Evolutionary conservation across 495 filamentous ascomycete species (phyloP).

Genomic region (Bathelium albidoporum): DNA sequence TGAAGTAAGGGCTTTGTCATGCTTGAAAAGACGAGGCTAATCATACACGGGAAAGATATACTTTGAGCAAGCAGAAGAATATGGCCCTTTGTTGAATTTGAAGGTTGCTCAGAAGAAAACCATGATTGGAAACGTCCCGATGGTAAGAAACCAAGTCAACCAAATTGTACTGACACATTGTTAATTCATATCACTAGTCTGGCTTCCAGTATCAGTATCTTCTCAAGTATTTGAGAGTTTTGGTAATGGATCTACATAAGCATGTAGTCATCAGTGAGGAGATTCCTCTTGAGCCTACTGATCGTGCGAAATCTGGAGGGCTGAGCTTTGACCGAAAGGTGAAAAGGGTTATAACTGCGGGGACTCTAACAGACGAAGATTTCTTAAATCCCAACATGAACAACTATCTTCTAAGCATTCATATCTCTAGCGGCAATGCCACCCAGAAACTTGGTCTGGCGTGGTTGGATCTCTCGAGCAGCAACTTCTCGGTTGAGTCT

Average conservation of each 20-base stretch:
- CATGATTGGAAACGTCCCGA: slow-evolving; percentile 61
- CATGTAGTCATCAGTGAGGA: slow-evolving; percentile 94
- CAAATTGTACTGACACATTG: not conserved
- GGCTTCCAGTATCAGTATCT: slow-evolving; percentile 91
- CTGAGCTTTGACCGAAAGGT: slow-evolving; percentile 76
- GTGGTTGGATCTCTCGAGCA: slow-evolving; percentile 92
- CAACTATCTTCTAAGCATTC: slow-evolving; percentile 77
- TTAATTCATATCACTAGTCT: slow-evolving; percentile 39
- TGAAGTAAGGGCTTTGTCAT: slow-evolving; percentile 42
- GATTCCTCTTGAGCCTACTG: slow-evolving; percentile 53
- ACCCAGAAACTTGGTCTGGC: slow-evolving; percentile 58
- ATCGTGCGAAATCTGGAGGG: slow-evolving; percentile 57
- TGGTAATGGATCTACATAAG: slow-evolving; percentile 81
- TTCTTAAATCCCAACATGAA: slow-evolving; percentile 89
- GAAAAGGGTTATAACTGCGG: slow-evolving; percentile 79
- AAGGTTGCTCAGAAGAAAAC: slow-evolving; percentile 79
- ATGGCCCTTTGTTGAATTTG: slow-evolving; percentile 74
- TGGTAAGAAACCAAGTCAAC: slow-evolving; percentile 42
- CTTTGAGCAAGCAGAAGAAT: slow-evolving; percentile 84
- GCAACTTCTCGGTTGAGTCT: slow-evolving; percentile 81
- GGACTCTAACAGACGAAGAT: slow-evolving; percentile 92
- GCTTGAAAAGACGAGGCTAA: not conserved
- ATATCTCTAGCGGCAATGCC: slow-evolving; percentile 33
- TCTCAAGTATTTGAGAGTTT: slow-evolving; percentile 79
- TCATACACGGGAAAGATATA: slow-evolving; percentile 49